Base-by-base conservation (phyloP, 371 early-diverging fungal species). In the Rhizopus sp. region DNA sequence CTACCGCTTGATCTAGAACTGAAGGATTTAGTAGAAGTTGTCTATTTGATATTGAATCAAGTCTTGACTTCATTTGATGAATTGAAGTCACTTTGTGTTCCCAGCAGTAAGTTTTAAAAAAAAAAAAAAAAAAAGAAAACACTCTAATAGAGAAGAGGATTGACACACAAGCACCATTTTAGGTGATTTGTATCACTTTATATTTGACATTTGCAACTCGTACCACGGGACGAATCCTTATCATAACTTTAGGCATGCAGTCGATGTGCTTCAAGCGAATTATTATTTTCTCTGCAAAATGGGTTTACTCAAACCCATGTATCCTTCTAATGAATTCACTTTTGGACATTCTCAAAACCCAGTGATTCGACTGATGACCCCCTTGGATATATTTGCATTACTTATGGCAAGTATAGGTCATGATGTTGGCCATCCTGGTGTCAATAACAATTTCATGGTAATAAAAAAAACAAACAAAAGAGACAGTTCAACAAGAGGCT, bases 381-480 rank as follows among this genome's bases (percentile, higher is more conserved):
- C 89, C 4, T 70, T 83, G 4, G 91, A 93, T 55, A 80, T 82
- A 12, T 78, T 92, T 59, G 90, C 90, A 0, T 68, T 92, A 8
- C 60, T 91, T 12, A 76, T 93, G 38, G 91, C 93, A 6, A 85
- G 89, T 51, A 75, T 92, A 50, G 89, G 90, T 33, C 94, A 93
- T 68, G 94, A 93, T 70, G 80, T 91, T 15, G 91, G 92, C 13
- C 94, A 93, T 70, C 94, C 93, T 9, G 93, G 94, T 34, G 86
- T 93, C 17, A 93, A 88, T 66, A 93, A 93, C 55, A 80, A 77
- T 61, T 91, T 91, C 57, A 81, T 92, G 85, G 85, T 83, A 75
- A 39, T 63, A 9, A 8, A 0, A n/a, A 42, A 10, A 7, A 6
- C 41, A 44, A n/a, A 7, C 17, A 23, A 23, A 23, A 23, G 23